Base-by-base conservation (phyloP, 228 moss, liverwort and hornwort genomes). In the Sphagnum fallax region DNA sequence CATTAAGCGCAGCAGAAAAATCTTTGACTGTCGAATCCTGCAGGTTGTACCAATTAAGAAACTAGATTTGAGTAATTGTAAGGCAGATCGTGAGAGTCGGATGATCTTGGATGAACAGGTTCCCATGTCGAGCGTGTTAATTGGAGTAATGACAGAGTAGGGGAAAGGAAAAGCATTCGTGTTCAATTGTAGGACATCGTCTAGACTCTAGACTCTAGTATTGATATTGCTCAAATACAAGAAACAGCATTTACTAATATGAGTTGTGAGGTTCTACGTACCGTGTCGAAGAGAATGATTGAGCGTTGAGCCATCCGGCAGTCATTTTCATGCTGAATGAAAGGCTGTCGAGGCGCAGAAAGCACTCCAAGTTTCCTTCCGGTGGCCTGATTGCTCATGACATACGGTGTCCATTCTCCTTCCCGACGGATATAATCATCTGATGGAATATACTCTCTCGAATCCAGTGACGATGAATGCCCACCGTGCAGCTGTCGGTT, bases 401-500 rank as follows among this genome's bases (percentile, higher is more conserved):
- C 65, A 66, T 80, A 82, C 63, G 79, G 53, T 53, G 67, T 85
- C 85, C 85, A 85, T 8, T 68, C 79, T 32, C 77, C 75, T 67
- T 85, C 85, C 85, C 85, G 82, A 70, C 66, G 72, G 5, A 63
- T 70, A 15, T 49, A 67, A 49, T 70, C 75, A 16, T 65, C 64
- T 67, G 2, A 32, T 32, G 32, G 32, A 32, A 70, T 70, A 47
- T 6, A 52, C 75, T 78, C 71, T 50, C 55, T 60, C 52, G 75
- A 75, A 71, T 79, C 67, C 32, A 32, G 32, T 50, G 77, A 75
- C 71, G 73, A 52, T 6, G 79, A 75, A 48, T 63, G 52, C 6
- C 79, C 82, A n/a, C 79, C 71, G 65, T 77, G 77, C 77, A 82
- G 62, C 66, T 79, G 75, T 57, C 79, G 82, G 49, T 57, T 73